A percentile compares a stretch with the other conserved stretches of the same genome.
phyloP scores from a whole-genome alignment of 2,329 filamentous ascomycete genomes.

The Aspergillus brunneoviolaceus region DNA sequence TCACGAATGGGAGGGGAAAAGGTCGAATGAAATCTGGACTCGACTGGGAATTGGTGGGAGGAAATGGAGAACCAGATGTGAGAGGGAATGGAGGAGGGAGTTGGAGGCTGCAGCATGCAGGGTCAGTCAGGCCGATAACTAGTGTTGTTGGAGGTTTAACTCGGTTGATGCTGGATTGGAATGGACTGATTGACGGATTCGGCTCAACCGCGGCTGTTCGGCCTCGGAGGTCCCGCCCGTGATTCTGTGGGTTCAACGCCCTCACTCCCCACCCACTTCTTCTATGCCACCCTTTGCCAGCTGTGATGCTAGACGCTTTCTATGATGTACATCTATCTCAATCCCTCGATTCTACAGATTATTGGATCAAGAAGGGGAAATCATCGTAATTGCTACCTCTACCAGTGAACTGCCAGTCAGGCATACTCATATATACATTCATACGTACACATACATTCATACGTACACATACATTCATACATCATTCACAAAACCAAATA shows the following conservation, averaged over 20 bases:
- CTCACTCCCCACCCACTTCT: too few species aligned
- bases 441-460: not conserved
- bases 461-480: not conserved
- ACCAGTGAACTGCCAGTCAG: too few species aligned
- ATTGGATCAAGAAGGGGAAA: too few species aligned
- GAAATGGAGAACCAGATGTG: not conserved
- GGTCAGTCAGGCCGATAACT: not conserved
- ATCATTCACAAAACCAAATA: not conserved
- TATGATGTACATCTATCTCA: too few species aligned
- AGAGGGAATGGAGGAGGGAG: not conserved
- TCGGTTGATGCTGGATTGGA: slow-evolving; percentile 11
- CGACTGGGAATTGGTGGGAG: not conserved
- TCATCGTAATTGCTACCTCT: too few species aligned
- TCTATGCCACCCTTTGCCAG: too few species aligned
- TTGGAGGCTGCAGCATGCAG: not conserved
- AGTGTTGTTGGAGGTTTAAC: not conserved
- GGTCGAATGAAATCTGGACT: not conserved
- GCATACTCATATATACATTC: too few species aligned
- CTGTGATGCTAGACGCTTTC: too few species aligned
- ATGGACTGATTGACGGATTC: slow-evolving; percentile 7
- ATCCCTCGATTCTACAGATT: too few species aligned
- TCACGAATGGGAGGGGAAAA: slow-evolving; percentile 1
- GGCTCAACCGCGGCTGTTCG: slow-evolving; percentile 36
- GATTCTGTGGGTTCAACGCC: slow-evolving; percentile 15
- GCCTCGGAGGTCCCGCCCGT: slow-evolving; percentile 25